phyloP scores from a whole-genome alignment of 2,329 filamentous ascomycete genomes.

The Dactylellina haptotyla region DNA sequence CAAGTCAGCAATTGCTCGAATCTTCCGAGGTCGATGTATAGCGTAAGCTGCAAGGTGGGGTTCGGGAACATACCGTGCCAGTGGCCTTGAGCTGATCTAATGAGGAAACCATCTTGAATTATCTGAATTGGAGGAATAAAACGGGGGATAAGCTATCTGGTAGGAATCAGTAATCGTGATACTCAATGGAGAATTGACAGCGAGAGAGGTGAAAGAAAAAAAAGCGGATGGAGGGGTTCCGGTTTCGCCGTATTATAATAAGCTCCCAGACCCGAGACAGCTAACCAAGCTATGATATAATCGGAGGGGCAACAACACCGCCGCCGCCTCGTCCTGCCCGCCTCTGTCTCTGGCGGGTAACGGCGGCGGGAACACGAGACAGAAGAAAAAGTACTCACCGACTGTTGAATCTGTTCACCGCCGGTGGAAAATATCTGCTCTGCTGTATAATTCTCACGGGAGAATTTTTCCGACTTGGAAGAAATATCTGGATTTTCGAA shows the following conservation, averaged over 20 bases:
- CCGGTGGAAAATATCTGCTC: slow-evolving; percentile 5
- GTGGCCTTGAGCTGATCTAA: slow-evolving; percentile 96
- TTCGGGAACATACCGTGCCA: slow-evolving; percentile 81
- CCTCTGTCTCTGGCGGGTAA: too few species aligned
- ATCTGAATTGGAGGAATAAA: too few species aligned
- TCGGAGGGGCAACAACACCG: slow-evolving; percentile 41
- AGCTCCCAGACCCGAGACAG: slow-evolving; percentile 15
- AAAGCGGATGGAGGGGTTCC: slow-evolving; percentile 10
- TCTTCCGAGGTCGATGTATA: slow-evolving; percentile 26
- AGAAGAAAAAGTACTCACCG: too few species aligned
- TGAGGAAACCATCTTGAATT: slow-evolving; percentile 65
- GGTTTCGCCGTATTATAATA: slow-evolving; percentile 32
- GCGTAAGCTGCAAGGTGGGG: slow-evolving; percentile 11
- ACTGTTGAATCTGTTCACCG: too few species aligned
- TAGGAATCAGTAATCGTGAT: neutral
- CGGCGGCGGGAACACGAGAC: too few species aligned
- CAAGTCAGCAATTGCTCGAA: slow-evolving; percentile 3
- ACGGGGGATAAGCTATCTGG: slow-evolving; percentile 9
- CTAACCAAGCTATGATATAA: slow-evolving; percentile 24
- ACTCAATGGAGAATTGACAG: slow-evolving; percentile 4
- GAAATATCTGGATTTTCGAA: neutral
- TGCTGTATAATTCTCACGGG: slow-evolving; percentile 14
- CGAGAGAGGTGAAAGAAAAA: slow-evolving; percentile 9
- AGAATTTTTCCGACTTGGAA: slow-evolving; percentile 36
- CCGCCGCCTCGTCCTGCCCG: neutral